Evolutionary conservation across 495 filamentous ascomycete genomes (phyloP).

Genomic region (Massariosphaeria phaeospora): DNA sequence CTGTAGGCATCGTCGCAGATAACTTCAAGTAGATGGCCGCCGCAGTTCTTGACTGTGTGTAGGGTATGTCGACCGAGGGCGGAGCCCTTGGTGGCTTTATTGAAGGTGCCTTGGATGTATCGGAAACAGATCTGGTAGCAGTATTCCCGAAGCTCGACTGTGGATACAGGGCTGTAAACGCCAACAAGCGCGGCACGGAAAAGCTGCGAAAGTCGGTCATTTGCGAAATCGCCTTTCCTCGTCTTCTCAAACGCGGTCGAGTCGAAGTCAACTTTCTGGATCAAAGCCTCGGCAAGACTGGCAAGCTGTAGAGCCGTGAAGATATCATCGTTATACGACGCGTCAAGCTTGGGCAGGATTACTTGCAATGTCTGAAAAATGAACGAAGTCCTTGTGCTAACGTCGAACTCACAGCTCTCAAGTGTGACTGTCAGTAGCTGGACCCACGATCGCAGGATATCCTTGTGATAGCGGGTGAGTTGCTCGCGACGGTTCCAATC

Average conservation of each 20-base stretch:
- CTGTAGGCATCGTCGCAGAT: constrained; percentile 91
- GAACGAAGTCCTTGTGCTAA: constrained; percentile 62
- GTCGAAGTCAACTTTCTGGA: constrained; percentile 64
- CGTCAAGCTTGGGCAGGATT: constrained; percentile 78
- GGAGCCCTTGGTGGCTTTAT: constrained; percentile 41
- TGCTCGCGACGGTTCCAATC: constrained; percentile 61
- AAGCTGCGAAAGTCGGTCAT: constrained; percentile 84
- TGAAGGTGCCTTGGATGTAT: constrained; percentile 70
- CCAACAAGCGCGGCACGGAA: constrained; percentile 78
- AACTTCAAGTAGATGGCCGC: constrained; percentile 73
- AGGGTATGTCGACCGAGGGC: constrained; percentile 59
- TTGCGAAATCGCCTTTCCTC: constrained; percentile 62
- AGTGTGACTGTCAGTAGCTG: constrained; percentile 75
- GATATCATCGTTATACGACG: constrained; percentile 58
- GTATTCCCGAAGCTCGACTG: constrained; percentile 64
- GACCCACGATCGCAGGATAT: constrained; percentile 71
- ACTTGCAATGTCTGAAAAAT: constrained; percentile 79
- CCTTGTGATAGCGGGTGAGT: constrained; percentile 54
- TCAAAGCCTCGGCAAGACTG: constrained; percentile 66
- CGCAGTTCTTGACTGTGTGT: constrained; percentile 68
- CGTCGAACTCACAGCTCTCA: constrained; percentile 68
- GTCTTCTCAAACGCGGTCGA: constrained; percentile 26
- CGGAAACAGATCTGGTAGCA: constrained; percentile 86
- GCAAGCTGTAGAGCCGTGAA: constrained; percentile 68
- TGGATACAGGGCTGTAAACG: constrained; percentile 65